Evolutionary conservation across 352 stramenopile species (phyloP), one percentile per base, ranked within the genome.

Genomic region (Pythium utonaiense): DNA sequence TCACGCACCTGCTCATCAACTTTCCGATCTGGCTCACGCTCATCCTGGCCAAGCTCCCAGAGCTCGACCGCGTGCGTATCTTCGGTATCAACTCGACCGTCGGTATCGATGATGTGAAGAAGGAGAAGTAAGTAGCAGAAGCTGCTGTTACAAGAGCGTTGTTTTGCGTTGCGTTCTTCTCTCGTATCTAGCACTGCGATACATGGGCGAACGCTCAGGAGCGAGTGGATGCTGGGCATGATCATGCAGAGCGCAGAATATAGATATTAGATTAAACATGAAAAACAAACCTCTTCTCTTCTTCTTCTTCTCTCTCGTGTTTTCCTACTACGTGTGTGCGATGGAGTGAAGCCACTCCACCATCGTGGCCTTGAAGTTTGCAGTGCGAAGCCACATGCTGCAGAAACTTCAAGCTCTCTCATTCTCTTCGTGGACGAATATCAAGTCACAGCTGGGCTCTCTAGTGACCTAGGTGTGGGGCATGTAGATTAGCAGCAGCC

Each of bases 81-180:
- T 96, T 98, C 57, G 95, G 95, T 40, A 98, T 98, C 72, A 98
- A 98, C 76, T 89, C 84, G 47, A 98, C 95, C 21, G 88, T 96
- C 33, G 95, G 95, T 52, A 98, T 98, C 71, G 93, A 98, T 75
- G 93, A 98, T 44, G 66, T 85, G 48, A 67, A 71, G 67, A 90
- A 90, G 78, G 60, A 67, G 36, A 66, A 80, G 36, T 80, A 70
- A 70, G 30, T 55, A 59, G 33, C 45, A 42, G n/a, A 27, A 45
- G 51, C n/a, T 14, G 42, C 28, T 44, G 36, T n/a, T 3, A 22
- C 36, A 22, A 17, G 21, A 25, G 16, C 40, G 40, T 22, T 47
- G n/a, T 9, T 7, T 27, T 47, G n/a, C 40, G 40, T 47, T 47
- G n/a, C 40, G 40, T 47, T 47, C 40, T 47, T 25, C 40, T n/a